Evolutionary conservation across 768 basidiomycete genomes (phyloP).

Genomic region (Hericium rajendrae): DNA sequence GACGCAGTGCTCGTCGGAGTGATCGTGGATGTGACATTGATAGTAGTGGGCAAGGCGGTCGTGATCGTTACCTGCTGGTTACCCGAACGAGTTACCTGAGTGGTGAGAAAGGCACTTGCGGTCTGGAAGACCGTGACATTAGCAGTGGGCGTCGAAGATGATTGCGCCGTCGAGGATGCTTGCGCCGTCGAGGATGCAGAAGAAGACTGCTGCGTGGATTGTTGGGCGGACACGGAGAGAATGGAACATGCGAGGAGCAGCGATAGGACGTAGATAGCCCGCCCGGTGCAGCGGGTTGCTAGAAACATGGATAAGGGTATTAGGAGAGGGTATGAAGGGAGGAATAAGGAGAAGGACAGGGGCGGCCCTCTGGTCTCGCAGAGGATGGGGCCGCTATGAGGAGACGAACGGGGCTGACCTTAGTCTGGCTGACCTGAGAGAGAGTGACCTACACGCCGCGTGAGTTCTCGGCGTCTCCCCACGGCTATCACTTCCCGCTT

Average conservation of each 20-base stretch:
- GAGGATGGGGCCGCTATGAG: conserved; percentile 12
- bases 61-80: conserved; percentile 38
- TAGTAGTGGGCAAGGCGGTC: conserved; percentile 50
- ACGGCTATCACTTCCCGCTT: too few species aligned
- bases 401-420: conserved; percentile 17
- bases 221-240: too few species aligned
- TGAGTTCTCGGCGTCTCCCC: too few species aligned
- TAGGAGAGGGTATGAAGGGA: too few species aligned
- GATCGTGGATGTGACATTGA: conserved; percentile 53
- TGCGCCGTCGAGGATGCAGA: background rate
- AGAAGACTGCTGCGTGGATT: too few species aligned
- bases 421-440: conserved; percentile 7
- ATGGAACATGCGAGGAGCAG: too few species aligned
- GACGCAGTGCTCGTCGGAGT: conserved; percentile 35
- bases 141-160: conserved; percentile 13
- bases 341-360: too few species aligned
- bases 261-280: too few species aligned
- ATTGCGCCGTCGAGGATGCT: background rate
- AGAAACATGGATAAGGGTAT: too few species aligned
- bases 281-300: too few species aligned
- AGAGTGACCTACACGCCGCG: conserved; percentile 1
- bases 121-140: conserved; percentile 36
- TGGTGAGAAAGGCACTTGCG: conserved; percentile 39
- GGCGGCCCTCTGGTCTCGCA: background rate
- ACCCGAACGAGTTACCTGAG: conserved; percentile 31